Evolutionary conservation across 2,329 filamentous ascomycete species (phyloP).

Genomic region (Dichotomopilus funicola): DNA sequence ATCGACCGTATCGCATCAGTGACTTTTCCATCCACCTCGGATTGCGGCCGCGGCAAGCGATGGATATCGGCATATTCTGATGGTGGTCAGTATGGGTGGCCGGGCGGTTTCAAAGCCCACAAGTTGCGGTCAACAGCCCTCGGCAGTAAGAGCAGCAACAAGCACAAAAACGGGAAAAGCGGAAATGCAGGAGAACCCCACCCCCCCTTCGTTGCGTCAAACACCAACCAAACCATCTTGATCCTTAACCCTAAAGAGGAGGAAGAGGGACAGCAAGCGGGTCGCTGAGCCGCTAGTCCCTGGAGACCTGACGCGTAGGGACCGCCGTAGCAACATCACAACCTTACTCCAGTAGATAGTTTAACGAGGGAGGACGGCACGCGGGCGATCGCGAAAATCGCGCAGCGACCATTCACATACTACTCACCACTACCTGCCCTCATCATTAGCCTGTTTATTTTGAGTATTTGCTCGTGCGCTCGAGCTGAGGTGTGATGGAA

Average conservation of each 20-base stretch:
- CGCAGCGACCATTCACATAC: too few species aligned
- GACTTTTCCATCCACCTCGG: too few species aligned
- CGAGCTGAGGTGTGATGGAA: too few species aligned
- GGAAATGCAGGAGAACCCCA: conserved; percentile 6
- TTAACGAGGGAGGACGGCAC: too few species aligned
- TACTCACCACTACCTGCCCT: too few species aligned
- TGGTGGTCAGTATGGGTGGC: background rate
- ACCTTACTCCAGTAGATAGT: background rate
- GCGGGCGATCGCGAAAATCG: too few species aligned
- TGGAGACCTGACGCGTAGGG: background rate
- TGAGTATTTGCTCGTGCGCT: too few species aligned
- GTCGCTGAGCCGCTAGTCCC: conserved; percentile 5
- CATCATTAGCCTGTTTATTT: too few species aligned
- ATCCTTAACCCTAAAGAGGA: conserved; percentile 1
- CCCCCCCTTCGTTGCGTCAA: conserved; percentile 2
- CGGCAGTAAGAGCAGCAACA: too few species aligned
- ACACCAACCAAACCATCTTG: conserved; percentile 3
- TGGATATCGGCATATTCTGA: too few species aligned
- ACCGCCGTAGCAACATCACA: conserved; percentile 1
- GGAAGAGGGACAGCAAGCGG: conserved; percentile 3
- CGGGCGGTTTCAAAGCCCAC: conserved; percentile 18
- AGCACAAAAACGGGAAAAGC: background rate
- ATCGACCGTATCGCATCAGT: background rate
- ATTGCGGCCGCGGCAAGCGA: too few species aligned
- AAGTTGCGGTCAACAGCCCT: conserved; percentile 20